Conservation (phyloP, 495 filamentous ascomycete genomes). For the Aspergillus mulundensis region DNA sequence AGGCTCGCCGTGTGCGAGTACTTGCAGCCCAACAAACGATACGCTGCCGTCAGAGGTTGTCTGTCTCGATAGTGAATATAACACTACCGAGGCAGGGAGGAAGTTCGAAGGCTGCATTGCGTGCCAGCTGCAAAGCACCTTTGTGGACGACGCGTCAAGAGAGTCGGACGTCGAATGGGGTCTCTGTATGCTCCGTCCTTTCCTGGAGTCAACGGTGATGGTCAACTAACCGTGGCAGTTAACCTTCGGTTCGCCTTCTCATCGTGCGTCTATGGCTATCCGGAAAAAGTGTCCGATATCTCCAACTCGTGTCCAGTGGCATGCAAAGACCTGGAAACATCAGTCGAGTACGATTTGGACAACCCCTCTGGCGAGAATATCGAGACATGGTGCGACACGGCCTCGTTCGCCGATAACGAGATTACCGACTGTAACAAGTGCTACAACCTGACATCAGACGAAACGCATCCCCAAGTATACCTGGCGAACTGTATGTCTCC, state of each 20-base stretch:
- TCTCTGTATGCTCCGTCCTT: constrained; percentile 48
- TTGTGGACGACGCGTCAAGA: constrained; percentile 38
- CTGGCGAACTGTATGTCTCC: constrained; percentile 47
- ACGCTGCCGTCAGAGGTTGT: constrained; percentile 50
- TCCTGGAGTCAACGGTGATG: not conserved
- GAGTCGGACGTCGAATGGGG: constrained; percentile 58
- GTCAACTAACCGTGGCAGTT: constrained; percentile 23
- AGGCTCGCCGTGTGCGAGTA: constrained; percentile 50
- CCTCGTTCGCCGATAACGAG: constrained; percentile 38
- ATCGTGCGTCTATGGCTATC: constrained; percentile 43
- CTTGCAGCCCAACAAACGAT: constrained; percentile 45
- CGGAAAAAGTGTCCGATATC: constrained; percentile 30
- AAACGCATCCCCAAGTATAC: constrained; percentile 32
- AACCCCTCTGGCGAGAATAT: constrained; percentile 29
- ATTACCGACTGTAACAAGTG: constrained; percentile 43
- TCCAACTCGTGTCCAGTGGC: constrained; percentile 41
- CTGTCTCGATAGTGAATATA: constrained; percentile 50
- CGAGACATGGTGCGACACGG: constrained; percentile 30
- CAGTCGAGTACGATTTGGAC: constrained; percentile 32
- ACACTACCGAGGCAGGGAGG: constrained; percentile 36
- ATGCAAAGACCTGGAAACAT: constrained; percentile 32
- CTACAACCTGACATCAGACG: constrained; percentile 32
- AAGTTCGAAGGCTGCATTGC: constrained; percentile 54
- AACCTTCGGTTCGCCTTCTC: constrained; percentile 48
- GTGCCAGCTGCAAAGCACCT: constrained; percentile 57